Base-by-base conservation (phyloP, 2,329 filamentous ascomycete genomes). In the Fusarium sp. region DNA sequence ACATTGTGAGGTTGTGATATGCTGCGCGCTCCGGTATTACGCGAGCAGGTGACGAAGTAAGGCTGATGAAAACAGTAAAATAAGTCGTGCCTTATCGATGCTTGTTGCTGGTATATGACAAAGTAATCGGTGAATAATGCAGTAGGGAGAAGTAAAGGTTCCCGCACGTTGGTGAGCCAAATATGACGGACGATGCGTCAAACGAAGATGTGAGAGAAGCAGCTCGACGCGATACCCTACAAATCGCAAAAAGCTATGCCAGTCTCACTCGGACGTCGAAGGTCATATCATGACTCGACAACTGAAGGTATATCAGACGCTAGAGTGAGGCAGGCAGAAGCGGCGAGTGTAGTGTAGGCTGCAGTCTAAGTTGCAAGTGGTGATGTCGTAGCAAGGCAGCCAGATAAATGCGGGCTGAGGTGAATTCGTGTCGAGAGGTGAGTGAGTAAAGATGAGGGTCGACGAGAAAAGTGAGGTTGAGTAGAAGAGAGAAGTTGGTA, bases 1-100 rank as follows among this genome's bases (percentile, higher is more conserved):
- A 85, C 87, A 89, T 88, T 76, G 71, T 82, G 75, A 68, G 49
- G 66, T 53, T 57, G 58, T 75, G 76, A 72, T 75, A 78, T 77
- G 76, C 61, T 71, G 58, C 57, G 63, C 56, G 58, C 52, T 69
- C 56, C 62, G 56, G 44, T 61, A 38, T 72, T 70, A 67, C 67
- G 72, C 69, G 72, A 72, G 70, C 67, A 68, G 64, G 53, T 67
- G 57, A 52, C 46, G 43, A 64, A 63, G 56, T 43, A 79, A 77
- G 77, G 76, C 69, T 71, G 68, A 72, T 69, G 70, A 63, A 65
- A 70, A 68, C 57, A 73, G 54, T 47, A 48, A n/a, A 57, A 55
- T 28, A 56, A 56, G 52, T n/a, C 44, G 38, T 35, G 26, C 52
- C 56, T 64, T 63, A 35, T 63, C 56, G 31, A 48, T 60, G 20